Conservation (phyloP, 192 early-diverging fungal species). For the Backusella tuberculispora region DNA sequence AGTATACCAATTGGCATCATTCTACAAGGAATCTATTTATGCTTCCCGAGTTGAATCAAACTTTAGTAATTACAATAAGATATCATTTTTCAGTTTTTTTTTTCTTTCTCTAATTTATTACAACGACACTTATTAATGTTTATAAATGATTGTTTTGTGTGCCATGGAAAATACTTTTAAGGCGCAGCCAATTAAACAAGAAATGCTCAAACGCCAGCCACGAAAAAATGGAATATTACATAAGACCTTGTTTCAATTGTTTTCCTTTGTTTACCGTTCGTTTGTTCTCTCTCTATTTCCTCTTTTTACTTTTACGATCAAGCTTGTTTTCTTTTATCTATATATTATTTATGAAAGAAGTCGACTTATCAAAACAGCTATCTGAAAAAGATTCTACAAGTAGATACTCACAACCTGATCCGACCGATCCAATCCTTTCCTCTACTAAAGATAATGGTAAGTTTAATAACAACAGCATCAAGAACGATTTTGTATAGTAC, state of each 20-base stretch:
- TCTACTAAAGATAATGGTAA: background rate
- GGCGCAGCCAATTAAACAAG: slow-evolving; percentile 1
- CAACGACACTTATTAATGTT: background rate
- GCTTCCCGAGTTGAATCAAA: background rate
- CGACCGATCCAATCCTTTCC: background rate
- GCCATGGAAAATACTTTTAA: background rate
- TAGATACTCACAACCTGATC: background rate
- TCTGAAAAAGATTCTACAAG: background rate
- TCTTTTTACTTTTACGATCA: background rate
- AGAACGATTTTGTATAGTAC: background rate
- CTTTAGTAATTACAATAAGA: background rate
- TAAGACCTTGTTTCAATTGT: background rate
- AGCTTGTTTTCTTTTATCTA: background rate
- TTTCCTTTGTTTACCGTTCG: background rate
- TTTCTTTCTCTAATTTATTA: background rate
- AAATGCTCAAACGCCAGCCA: background rate
- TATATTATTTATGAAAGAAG: background rate
- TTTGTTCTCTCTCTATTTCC: background rate
- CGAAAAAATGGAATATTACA: background rate
- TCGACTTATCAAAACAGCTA: background rate
- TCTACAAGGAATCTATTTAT: background rate
- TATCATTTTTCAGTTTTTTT: background rate
- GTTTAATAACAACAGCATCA: background rate
- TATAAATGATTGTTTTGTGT: background rate
- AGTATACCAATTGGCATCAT: background rate